Evolutionary conservation across 1,139 yeast species (phyloP), one percentile per base, ranked within the genome.

Genomic region (Suhomyces bribrorum): DNA sequence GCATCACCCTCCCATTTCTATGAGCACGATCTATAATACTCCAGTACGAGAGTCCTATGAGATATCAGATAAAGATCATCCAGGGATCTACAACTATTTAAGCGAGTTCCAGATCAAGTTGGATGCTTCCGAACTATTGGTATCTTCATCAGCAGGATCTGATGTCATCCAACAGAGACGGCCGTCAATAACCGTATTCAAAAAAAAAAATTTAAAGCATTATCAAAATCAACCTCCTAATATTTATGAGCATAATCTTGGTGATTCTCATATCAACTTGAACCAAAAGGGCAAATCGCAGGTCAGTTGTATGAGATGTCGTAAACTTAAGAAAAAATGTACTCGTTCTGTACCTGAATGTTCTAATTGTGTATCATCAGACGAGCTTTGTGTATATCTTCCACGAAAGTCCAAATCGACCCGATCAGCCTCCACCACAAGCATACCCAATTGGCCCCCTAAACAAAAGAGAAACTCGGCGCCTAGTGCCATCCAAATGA

Each of bases 241-340:
- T 32, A 48, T 55, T 26, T 56, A 56, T 31, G 47, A 54, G 18
- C 59, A 55, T 29, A 52, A 51, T 29, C 41, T 53, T 12, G 40
- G 48, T 7, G 37, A 37, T 7, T 49, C 53, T 4, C 50, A 53
- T 14, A 25, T 49, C 9, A 56, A 49, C 34, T 28, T 36, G 26
- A 36, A 46, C 22, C 53, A 50, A 20, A 38, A 46, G 3, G 40
- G 52, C 7, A 49, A 41, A 20, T 49, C 61, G 2, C 52, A 48
- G 22, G 52, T 51, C 5, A 57, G 61, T 39, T 59, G 63, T 39
- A 31, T 50, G 4, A 44, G 62, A 29, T 59, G 62, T 40, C 53
- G 61, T 11, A 55, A 53, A 37, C 56, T 52, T 33, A 59, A 59
- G 37, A 55, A 56, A 43, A 56, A 49, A 37, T 59, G 63, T 29